Conservation (phyloP, 305 asterid species). For the Solanum chacoense region DNA sequence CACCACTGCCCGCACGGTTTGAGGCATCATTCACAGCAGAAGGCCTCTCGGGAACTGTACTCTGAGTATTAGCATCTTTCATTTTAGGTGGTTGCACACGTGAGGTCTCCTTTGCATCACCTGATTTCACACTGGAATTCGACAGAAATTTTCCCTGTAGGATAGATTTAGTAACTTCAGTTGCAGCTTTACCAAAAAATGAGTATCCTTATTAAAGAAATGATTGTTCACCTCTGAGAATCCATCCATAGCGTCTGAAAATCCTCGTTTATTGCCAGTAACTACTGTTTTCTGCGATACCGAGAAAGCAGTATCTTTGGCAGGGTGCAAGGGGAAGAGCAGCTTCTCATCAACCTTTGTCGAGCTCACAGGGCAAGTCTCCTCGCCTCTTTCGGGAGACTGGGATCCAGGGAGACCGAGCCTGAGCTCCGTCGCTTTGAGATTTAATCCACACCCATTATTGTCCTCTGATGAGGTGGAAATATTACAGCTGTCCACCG, state of each 20-base stretch:
- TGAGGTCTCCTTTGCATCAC: constrained; percentile 17
- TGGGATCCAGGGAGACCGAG: constrained; percentile 40
- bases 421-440: constrained; percentile 38
- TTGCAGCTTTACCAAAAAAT: neutral
- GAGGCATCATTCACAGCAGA: constrained; percentile 7
- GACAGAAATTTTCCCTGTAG: constrained; percentile 23
- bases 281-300: constrained; percentile 19
- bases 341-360: constrained; percentile 29
- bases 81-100: constrained; percentile 20
- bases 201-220: neutral
- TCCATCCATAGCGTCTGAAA: constrained; percentile 53
- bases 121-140: constrained; percentile 12
- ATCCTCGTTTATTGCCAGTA: constrained; percentile 62
- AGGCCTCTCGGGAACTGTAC: constrained; percentile 17
- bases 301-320: constrained; percentile 18
- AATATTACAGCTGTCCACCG: constrained; percentile 40
- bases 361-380: constrained; percentile 9
- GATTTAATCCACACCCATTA: constrained; percentile 17
- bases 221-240: constrained; percentile 30
- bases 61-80: constrained; percentile 19
- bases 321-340: constrained; percentile 31
- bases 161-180: constrained; percentile 1
- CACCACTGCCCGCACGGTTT: constrained; percentile 15
- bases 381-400: constrained; percentile 32
- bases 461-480: constrained; percentile 22